Conservation (phyloP, 2,329 filamentous ascomycete genomes). For the Nectriaceae sp. region DNA sequence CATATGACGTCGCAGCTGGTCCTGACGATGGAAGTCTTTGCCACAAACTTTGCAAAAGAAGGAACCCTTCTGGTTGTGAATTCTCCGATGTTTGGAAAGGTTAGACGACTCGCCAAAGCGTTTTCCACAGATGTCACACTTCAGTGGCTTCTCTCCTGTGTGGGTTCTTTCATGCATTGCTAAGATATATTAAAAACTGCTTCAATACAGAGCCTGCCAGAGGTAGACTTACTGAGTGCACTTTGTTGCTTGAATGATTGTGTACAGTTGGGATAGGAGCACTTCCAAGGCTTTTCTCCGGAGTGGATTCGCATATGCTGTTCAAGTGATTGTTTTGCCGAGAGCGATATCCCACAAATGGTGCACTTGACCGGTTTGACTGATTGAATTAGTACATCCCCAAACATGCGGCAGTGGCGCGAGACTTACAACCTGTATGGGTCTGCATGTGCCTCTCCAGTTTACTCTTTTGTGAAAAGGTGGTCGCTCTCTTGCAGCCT, state of each 20-base stretch:
- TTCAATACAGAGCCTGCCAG: background rate
- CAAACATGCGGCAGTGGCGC: conserved; percentile 6
- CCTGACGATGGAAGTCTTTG: conserved; percentile 59
- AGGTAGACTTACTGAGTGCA: conserved; percentile 56
- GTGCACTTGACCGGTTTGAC: conserved; percentile 61
- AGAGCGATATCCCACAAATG: conserved; percentile 59
- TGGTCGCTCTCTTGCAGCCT: conserved; percentile 53
- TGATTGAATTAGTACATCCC: conserved; percentile 29
- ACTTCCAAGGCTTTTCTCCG: conserved; percentile 64
- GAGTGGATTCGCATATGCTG: conserved; percentile 70
- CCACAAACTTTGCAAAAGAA: conserved; percentile 55
- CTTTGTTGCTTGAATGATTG: conserved; percentile 69
- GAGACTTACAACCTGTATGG: conserved; percentile 61
- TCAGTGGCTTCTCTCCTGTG: conserved; percentile 64
- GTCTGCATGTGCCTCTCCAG: conserved; percentile 66
- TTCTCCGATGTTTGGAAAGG: conserved; percentile 65
- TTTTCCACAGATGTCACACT: conserved; percentile 60
- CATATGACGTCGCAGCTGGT: conserved; percentile 61
- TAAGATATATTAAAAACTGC: conserved; percentile 30
- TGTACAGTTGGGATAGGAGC: conserved; percentile 49
- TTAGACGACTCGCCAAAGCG: conserved; percentile 67
- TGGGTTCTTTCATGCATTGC: conserved; percentile 70
- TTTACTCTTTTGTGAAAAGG: conserved; percentile 63
- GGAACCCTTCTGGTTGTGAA: conserved; percentile 55
- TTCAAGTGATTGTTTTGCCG: conserved; percentile 66